Conservation (phyloP, 1,139 yeast genomes). For the Suhomyces yuchorum region DNA sequence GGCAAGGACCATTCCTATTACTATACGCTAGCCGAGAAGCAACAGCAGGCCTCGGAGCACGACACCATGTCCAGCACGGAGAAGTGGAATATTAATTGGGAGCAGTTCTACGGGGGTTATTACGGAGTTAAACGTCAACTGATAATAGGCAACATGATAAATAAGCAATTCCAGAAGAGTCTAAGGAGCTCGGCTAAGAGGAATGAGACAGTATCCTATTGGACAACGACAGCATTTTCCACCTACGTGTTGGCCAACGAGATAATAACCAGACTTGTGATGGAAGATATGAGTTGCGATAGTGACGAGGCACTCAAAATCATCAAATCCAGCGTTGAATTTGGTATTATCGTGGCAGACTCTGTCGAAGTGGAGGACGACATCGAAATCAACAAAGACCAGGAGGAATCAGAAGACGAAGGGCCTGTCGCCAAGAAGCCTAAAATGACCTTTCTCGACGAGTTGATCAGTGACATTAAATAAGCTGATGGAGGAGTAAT, state of each 20-base stretch:
- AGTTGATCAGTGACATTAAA: constrained; percentile 6
- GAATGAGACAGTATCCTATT: constrained; percentile 55
- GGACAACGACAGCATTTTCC: constrained; percentile 60
- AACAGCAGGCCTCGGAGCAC: constrained; percentile 38
- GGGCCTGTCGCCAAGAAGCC: constrained; percentile 4
- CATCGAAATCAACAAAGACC: constrained; percentile 16
- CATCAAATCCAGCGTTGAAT: constrained; percentile 53
- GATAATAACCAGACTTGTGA: constrained; percentile 52
- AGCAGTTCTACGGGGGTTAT: constrained; percentile 58
- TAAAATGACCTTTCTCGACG: constrained; percentile 9
- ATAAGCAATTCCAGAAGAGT: constrained; percentile 28
- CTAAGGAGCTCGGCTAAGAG: constrained; percentile 27
- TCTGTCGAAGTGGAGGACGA: constrained; percentile 36
- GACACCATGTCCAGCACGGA: constrained; percentile 52
- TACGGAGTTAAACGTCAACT: constrained; percentile 62
- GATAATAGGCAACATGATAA: constrained; percentile 44
- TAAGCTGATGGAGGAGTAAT: background rate
- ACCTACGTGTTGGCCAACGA: constrained; percentile 68
- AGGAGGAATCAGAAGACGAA: background rate
- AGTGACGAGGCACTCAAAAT: constrained; percentile 48
- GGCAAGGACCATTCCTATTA: constrained; percentile 50
- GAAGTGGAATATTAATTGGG: constrained; percentile 49
- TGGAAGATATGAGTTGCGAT: constrained; percentile 44
- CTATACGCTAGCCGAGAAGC: constrained; percentile 49
- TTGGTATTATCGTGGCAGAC: constrained; percentile 55